Percentiles rank a stretch among this genome's conserved stretches.
These are phyloP conservation scores for Cronartium ribicola DNA, from an alignment of 1,284 basidiomycete species.

Conservation along the genomic window DNA sequence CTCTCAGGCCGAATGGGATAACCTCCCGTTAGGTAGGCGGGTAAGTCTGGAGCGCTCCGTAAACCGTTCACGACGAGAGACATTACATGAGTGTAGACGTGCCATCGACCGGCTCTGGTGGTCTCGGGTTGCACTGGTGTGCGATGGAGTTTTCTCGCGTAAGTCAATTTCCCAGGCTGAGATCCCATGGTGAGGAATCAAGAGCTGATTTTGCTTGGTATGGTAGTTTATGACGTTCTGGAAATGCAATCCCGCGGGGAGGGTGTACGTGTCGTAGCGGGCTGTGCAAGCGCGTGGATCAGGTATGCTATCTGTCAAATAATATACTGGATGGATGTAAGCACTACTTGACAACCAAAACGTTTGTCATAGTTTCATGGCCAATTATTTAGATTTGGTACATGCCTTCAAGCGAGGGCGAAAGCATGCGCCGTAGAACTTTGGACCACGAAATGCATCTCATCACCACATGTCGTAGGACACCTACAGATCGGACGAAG, in stretches of 20 bases:
- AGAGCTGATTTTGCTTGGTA: not conserved
- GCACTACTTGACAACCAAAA: not conserved
- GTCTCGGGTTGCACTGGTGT: not conserved
- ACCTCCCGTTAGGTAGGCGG: not conserved
- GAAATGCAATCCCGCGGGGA: not conserved
- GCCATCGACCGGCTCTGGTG: not conserved
- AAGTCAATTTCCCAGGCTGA: not conserved
- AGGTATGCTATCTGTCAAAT: not conserved
- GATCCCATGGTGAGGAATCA: not conserved
- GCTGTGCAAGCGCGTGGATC: conserved; percentile 1
- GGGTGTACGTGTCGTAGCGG: not conserved
- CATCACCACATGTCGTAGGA: too few relatives aligned
- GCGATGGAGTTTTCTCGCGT: not conserved
- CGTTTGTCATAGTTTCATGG: not conserved
- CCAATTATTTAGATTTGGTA: not conserved
- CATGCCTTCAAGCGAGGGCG: too few relatives aligned
- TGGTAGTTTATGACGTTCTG: not conserved
- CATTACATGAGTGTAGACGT: not conserved
- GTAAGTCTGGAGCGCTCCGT: not conserved
- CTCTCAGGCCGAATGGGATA: not conserved
- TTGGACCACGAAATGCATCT: too few relatives aligned
- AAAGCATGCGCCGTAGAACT: too few relatives aligned
- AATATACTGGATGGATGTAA: not conserved
- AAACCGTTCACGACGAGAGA: not conserved
- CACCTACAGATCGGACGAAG: too few relatives aligned